Percentiles rank a stretch among this genome's conserved stretches.
These are phyloP conservation scores for Rhododendron simsii DNA, from an alignment of 148 eudicot species.

Conservation along the genomic window DNA sequence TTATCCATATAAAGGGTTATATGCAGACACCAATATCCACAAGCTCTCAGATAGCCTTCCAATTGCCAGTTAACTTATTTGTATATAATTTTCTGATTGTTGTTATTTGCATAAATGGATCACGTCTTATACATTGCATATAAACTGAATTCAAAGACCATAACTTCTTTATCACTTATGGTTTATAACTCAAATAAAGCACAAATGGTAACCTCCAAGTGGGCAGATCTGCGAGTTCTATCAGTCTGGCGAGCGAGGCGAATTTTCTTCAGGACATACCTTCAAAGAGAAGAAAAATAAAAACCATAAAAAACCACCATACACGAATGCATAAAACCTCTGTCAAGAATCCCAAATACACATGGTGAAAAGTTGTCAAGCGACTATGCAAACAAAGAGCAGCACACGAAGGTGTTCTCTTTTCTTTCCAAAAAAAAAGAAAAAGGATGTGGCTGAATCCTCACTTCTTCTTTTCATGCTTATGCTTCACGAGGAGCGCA, in stretches of 20 bases:
- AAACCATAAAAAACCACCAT: not conserved
- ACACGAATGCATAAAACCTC: not conserved
- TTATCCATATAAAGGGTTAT: not conserved
- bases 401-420: not conserved
- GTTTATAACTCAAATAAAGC: not conserved
- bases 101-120: not conserved
- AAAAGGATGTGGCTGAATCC: conserved; percentile 14
- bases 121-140: not conserved
- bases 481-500: conserved; percentile 87
- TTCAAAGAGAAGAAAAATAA: conserved; percentile 17
- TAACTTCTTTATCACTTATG: not conserved
- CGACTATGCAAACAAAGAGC: not conserved
- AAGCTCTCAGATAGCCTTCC: not conserved
- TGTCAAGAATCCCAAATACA: not conserved
- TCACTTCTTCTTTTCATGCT: conserved; percentile 79
- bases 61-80: not conserved
- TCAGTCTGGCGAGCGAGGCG: conserved; percentile 97
- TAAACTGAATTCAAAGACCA: not conserved
- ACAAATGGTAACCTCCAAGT: conserved; percentile 62
- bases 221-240: conserved; percentile 90
- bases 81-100: not conserved
- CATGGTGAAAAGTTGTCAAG: not conserved
- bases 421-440: not conserved
- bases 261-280: conserved; percentile 95
- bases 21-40: not conserved